Percentiles rank a stretch among this genome's conserved stretches.
These are phyloP conservation scores for Dryas octopetala DNA, from an alignment of 306 rosid species.

Conservation along the genomic window DNA sequence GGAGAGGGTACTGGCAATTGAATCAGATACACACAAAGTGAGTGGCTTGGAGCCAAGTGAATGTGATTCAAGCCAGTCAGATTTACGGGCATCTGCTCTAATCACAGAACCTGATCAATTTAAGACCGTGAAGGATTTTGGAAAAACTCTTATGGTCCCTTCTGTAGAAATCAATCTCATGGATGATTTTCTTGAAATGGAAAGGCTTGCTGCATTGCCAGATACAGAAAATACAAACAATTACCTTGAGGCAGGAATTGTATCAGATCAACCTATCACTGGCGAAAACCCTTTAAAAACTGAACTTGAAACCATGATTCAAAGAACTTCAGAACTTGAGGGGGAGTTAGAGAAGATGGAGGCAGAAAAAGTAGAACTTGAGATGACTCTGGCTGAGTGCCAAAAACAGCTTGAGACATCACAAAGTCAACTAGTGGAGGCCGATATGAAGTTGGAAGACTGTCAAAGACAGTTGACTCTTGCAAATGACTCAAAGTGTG, in stretches of 20 bases:
- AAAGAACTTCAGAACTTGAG: constrained; percentile 48
- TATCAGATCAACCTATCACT: constrained; percentile 27
- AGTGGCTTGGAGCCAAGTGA: constrained; percentile 40
- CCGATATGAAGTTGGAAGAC: constrained; percentile 47
- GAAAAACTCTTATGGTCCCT: constrained; percentile 38
- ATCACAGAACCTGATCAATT: constrained; percentile 38
- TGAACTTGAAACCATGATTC: constrained; percentile 48
- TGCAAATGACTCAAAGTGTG: constrained; percentile 46
- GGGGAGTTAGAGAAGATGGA: constrained; percentile 46
- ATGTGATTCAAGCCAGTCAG: constrained; percentile 38
- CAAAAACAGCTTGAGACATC: constrained; percentile 52
- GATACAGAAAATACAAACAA: constrained; percentile 38
- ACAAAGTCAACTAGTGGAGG: constrained; percentile 38
- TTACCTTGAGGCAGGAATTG: constrained; percentile 30
- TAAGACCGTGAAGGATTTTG: constrained; percentile 35
- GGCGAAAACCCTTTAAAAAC: constrained; percentile 33
- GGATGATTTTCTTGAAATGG: constrained; percentile 97
- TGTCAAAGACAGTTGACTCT: constrained; percentile 47
- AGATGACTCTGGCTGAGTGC: constrained; percentile 42
- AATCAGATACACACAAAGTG: constrained; percentile 35
- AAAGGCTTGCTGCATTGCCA: constrained; percentile 65
- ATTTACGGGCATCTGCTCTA: constrained; percentile 40
- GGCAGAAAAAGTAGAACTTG: constrained; percentile 45
- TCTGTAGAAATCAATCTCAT: constrained; percentile 67
- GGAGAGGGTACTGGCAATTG: constrained; percentile 48